Evolutionary conservation across 352 stramenopile species (phyloP).

Genomic region (Paralagenidium karlingii): DNA sequence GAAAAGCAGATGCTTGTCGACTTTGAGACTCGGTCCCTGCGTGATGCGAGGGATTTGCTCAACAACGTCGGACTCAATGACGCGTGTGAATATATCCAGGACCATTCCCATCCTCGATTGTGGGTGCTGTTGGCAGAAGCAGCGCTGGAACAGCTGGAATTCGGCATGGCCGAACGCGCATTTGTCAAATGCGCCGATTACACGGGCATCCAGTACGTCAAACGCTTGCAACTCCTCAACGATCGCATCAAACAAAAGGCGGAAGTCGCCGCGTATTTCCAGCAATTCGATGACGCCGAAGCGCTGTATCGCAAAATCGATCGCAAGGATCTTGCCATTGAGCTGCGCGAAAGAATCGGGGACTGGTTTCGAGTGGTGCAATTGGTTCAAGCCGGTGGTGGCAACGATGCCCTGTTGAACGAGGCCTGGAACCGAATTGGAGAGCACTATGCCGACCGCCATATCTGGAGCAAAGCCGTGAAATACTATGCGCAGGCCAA

Average conservation of each 20-base stretch:
- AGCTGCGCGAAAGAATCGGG: constrained; percentile 79
- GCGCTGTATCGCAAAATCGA: constrained; percentile 89
- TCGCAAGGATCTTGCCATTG: constrained; percentile 88
- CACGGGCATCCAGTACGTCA: constrained; percentile 88
- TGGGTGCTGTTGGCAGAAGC: constrained; percentile 83
- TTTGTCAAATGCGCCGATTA: constrained; percentile 90
- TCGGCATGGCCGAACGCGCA: constrained; percentile 84
- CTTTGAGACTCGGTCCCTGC: constrained; percentile 80
- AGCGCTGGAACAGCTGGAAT: constrained; percentile 84
- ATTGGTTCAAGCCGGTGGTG: constrained; percentile 59
- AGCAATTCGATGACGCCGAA: constrained; percentile 89
- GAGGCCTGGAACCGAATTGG: constrained; percentile 85
- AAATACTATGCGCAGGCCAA: constrained; percentile 84
- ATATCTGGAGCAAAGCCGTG: constrained; percentile 88
- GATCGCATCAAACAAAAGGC: constrained; percentile 88
- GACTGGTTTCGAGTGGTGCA: constrained; percentile 90
- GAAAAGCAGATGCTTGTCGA: constrained; percentile 75
- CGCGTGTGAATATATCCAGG: constrained; percentile 72
- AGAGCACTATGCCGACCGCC: constrained; percentile 84
- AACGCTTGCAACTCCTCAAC: constrained; percentile 73
- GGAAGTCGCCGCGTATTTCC: constrained; percentile 83
- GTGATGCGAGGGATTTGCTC: constrained; percentile 80
- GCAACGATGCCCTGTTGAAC: constrained; percentile 62
- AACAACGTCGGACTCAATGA: constrained; percentile 70
- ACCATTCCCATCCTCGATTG: constrained; percentile 74